These are phyloP conservation scores for Porcisia deanei DNA, from an alignment of 208 protist species.

Conservation along the genomic window DNA sequence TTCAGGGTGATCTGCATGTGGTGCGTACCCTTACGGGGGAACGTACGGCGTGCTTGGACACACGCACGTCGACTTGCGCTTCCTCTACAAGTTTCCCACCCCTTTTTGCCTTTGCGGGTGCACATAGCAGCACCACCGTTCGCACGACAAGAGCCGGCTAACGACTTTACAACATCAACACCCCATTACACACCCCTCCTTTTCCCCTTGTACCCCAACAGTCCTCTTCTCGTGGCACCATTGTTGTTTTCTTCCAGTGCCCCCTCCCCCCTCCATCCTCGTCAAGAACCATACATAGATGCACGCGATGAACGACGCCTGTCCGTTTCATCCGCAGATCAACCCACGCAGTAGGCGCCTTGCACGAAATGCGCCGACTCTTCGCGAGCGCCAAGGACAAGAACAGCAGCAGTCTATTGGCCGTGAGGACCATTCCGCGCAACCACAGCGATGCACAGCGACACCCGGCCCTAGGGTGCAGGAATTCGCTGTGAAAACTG, in stretches of 20 bases:
- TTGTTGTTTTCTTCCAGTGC: neutral
- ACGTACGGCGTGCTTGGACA: neutral
- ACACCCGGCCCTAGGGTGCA: neutral
- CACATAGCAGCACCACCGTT: neutral
- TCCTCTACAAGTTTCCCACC: too few relatives aligned
- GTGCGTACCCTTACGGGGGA: neutral
- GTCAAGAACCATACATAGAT: neutral
- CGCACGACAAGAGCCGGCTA: neutral
- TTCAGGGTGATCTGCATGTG: neutral
- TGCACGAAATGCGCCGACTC: conserved; percentile 27
- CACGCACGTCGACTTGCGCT: too few relatives aligned
- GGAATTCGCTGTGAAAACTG: neutral
- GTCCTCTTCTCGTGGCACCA: neutral
- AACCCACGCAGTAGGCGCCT: conserved; percentile 30
- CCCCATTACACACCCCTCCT: neutral
- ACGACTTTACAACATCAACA: neutral
- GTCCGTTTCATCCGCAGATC: conserved; percentile 29
- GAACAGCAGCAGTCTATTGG: conserved; percentile 1
- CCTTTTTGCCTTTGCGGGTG: neutral
- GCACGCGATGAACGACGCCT: conserved; percentile 12
- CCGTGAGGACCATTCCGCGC: neutral
- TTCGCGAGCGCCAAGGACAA: conserved; percentile 32
- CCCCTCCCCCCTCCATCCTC: neutral
- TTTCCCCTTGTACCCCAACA: neutral
- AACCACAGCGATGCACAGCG: neutral